Percentiles rank a stretch among this genome's conserved stretches.
Conservation (phyloP, 2,329 filamentous ascomycete genomes). For the Onygena corvina region DNA sequence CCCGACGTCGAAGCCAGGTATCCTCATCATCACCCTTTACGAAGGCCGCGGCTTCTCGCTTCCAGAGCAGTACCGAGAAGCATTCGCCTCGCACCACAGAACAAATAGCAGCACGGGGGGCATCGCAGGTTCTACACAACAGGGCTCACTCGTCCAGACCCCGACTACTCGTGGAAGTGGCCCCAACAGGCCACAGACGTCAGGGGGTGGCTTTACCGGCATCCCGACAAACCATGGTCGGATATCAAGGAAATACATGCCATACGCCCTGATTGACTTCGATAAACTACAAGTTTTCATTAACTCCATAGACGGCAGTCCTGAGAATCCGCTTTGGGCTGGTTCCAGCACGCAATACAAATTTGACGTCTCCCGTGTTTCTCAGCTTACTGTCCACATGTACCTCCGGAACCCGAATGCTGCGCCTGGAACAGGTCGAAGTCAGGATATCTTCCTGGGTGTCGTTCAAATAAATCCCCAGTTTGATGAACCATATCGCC, state of each 20-base stretch:
- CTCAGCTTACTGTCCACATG: no score
- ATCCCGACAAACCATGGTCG: not conserved
- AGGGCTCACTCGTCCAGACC: not conserved
- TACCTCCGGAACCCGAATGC: no score
- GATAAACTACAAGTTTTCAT: no score
- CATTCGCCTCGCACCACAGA: not conserved
- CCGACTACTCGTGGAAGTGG: not conserved
- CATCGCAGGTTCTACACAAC: not conserved
- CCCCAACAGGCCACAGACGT: not conserved
- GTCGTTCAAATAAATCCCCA: not conserved
- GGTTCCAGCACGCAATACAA: no score
- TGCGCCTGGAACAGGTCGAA: no score
- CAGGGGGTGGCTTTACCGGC: not conserved
- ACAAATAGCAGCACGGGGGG: constrained; percentile 1
- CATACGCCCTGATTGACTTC: no score
- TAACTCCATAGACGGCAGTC: no score
- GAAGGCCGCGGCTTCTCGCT: not conserved
- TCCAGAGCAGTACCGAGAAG: not conserved
- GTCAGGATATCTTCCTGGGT: not conserved
- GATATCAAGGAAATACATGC: no score
- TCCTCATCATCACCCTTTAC: not conserved
- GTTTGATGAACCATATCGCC: not conserved
- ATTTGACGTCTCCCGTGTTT: no score
- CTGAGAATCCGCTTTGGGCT: no score
- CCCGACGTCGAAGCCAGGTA: not conserved